Percentiles rank a stretch among this genome's conserved stretches.
Evolutionary conservation across 1,284 basidiomycete species (phyloP).

Genomic region (Athelia psychrophila): DNA sequence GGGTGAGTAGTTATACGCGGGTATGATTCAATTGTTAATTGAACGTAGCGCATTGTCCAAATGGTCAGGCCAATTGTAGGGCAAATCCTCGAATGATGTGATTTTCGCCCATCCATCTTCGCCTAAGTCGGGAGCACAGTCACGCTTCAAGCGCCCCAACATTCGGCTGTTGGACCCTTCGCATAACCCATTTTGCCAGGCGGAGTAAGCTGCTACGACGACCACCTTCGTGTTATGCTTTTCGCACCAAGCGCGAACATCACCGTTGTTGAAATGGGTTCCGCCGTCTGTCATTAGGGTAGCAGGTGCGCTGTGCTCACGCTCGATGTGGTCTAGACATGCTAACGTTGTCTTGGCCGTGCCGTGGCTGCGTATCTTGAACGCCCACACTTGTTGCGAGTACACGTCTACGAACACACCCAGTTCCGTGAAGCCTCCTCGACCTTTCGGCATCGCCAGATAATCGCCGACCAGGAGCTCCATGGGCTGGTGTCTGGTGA

Average conservation of each 20-base stretch:
- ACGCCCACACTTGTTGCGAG: slow-evolving; percentile 24
- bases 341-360: slow-evolving; percentile 21
- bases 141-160: slow-evolving; percentile 20
- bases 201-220: slow-evolving; percentile 31
- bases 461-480: slow-evolving; percentile 32
- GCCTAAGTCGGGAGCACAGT: slow-evolving; percentile 29
- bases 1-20: slow-evolving; percentile 7
- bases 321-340: slow-evolving; percentile 18
- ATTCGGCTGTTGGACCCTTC: slow-evolving; percentile 31
- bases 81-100: slow-evolving; percentile 13
- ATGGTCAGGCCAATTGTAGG: slow-evolving; percentile 28
- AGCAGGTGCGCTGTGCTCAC: slow-evolving; percentile 20
- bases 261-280: slow-evolving; percentile 32
- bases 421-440: slow-evolving; percentile 25
- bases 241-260: slow-evolving; percentile 26
- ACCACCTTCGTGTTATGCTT: slow-evolving; percentile 16
- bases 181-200: slow-evolving; percentile 36
- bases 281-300: slow-evolving; percentile 36
- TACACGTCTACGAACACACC: slow-evolving; percentile 25
- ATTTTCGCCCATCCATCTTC: slow-evolving; percentile 21
- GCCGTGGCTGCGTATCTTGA: slow-evolving; percentile 20
- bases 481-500: slow-evolving; percentile 31
- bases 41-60: slow-evolving; percentile 24
- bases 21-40: slow-evolving; percentile 22
- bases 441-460: slow-evolving; percentile 28